These are phyloP conservation scores for Candida maesae DNA, from an alignment of 805 yeast genomes.

Conservation along the genomic window DNA sequence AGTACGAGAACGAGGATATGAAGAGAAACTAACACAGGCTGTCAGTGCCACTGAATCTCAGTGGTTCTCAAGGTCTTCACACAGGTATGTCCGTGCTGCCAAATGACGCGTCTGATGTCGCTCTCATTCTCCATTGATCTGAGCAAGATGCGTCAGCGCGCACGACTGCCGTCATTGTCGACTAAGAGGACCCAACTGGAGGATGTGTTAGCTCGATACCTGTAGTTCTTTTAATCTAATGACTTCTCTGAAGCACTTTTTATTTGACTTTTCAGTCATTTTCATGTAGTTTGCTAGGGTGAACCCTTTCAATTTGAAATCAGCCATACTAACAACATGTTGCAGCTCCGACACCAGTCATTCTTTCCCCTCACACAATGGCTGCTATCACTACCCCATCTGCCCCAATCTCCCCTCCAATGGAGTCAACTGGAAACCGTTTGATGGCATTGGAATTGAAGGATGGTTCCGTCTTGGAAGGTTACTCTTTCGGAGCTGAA, in stretches of 20 bases:
- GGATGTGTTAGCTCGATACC: neutral
- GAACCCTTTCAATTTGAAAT: slow-evolving; percentile 10
- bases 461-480: slow-evolving; percentile 83
- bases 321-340: slow-evolving; percentile 6
- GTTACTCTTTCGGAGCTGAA: slow-evolving; percentile 96
- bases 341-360: slow-evolving; percentile 12
- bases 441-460: slow-evolving; percentile 85
- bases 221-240: slow-evolving; percentile 8
- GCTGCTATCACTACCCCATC: slow-evolving; percentile 42
- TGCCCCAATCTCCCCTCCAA: slow-evolving; percentile 86
- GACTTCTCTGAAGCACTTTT: slow-evolving; percentile 8
- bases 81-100: slow-evolving; percentile 1
- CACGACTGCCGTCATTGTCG: neutral
- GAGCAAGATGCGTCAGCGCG: neutral
- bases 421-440: slow-evolving; percentile 78
- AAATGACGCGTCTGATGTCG: neutral
- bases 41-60: slow-evolving; percentile 6
- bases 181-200: neutral
- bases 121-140: neutral
- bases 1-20: slow-evolving; percentile 15
- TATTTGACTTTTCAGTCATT: slow-evolving; percentile 1
- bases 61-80: slow-evolving; percentile 5
- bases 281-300: slow-evolving; percentile 7
- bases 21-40: slow-evolving; percentile 4
- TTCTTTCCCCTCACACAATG: slow-evolving; percentile 11